Base-by-base conservation (phyloP, 75 land plant genomes). In the Pinus taeda region DNA sequence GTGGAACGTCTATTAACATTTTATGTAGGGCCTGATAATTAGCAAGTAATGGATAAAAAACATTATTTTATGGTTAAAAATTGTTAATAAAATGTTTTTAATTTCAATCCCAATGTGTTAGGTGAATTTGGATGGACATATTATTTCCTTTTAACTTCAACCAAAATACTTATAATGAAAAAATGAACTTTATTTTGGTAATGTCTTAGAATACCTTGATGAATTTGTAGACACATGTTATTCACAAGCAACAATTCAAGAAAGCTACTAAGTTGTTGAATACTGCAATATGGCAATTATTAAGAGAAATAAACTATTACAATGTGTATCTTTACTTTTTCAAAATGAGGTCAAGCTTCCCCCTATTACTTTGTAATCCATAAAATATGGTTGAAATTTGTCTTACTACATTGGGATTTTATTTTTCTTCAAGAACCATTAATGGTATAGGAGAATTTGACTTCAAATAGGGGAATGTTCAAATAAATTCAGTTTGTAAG, bases 361-460 rank as follows among this genome's bases (percentile, higher is more conserved):
- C 20, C 78, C 81, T 29, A 82, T 88, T 77, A 60, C 84, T 77
- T 70, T 73, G 62, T 76, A 63, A 79, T 62, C 12, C 21, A 17
- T 36, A 77, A 4, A 3, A 22, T 13, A 75, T 69, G 8, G 97
- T 88, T 37, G 83, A 82, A 82, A 96, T 93, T 67, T 96, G 97
- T 62, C 97, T 97, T 64, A 93, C 99, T 73, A 94, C 99, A 56
- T 88, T 96, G 90, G 99, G 99, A 17, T 96, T 90, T 80, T 89
- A 88, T 73, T 96, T 96, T 86, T 97, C 99, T 74, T 95, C 99
- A 15, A 97, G 99, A 77, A 96, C 99, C 9, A 96, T 93, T 55
- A 97, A 96, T 87, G 99, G 97, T 12, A 97, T 95, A 62, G 97
- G 99, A 72, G 99, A 97, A 36, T 96, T 96, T 85, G 93, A 92